Percentiles rank a stretch among this genome's conserved stretches.
Conservation (phyloP, 352 stramenopile genomes). For the Plasmopara halstedii region DNA sequence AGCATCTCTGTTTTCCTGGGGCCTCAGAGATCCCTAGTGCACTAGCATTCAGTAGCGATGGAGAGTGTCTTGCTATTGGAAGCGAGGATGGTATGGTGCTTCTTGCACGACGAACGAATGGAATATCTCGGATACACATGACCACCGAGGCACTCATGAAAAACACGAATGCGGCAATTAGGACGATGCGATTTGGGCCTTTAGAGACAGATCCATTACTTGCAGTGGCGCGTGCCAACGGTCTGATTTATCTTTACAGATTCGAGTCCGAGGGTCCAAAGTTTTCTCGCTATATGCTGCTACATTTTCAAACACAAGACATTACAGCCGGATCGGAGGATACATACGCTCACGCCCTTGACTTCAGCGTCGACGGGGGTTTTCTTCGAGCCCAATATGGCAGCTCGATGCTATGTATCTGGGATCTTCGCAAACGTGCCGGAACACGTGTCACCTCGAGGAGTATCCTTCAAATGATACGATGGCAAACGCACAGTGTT, state of each 20-base stretch:
- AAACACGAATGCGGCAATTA: slow-evolving; percentile 41
- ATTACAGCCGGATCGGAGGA: background rate
- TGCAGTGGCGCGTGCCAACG: slow-evolving; percentile 48
- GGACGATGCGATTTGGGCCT: slow-evolving; percentile 37
- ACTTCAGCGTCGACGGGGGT: slow-evolving; percentile 56
- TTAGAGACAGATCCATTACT: slow-evolving; percentile 20
- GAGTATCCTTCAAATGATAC: slow-evolving; percentile 28
- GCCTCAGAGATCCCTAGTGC: slow-evolving; percentile 5
- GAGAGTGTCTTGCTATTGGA: slow-evolving; percentile 46
- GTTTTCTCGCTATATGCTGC: slow-evolving; percentile 45
- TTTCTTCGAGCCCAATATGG: slow-evolving; percentile 57
- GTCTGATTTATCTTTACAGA: slow-evolving; percentile 65
- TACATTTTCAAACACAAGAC: slow-evolving; percentile 36
- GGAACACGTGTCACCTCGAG: slow-evolving; percentile 45
- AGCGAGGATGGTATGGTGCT: slow-evolving; percentile 51
- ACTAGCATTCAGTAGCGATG: slow-evolving; percentile 36
- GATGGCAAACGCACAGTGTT: slow-evolving; percentile 49
- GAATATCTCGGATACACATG: slow-evolving; percentile 16
- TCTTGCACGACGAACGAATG: slow-evolving; percentile 17
- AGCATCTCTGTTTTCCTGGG: slow-evolving; percentile 18
- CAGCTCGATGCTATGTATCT: slow-evolving; percentile 31
- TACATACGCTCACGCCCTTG: slow-evolving; percentile 30
- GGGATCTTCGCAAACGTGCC: slow-evolving; percentile 44
- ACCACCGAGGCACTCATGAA: slow-evolving; percentile 45
- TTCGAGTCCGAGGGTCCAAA: slow-evolving; percentile 24